phyloP scores from a whole-genome alignment of 1,284 basidiomycete genomes.

The Chondrostereum purpureum region DNA sequence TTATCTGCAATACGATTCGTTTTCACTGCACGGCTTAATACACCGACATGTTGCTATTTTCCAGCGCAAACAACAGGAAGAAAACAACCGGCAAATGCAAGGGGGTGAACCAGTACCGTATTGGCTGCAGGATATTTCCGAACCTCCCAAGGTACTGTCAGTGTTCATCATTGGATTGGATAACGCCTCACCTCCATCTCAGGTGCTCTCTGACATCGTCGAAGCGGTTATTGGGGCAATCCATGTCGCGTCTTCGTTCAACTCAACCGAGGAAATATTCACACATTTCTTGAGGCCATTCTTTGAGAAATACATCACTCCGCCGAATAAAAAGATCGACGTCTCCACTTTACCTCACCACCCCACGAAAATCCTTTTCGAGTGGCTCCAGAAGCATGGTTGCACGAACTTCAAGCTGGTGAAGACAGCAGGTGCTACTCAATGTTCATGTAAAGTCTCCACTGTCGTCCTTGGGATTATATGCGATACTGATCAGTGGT shows the following conservation, averaged over 20 bases:
- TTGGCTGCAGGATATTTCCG: slow-evolving; percentile 60
- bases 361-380: slow-evolving; percentile 67
- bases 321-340: slow-evolving; percentile 52
- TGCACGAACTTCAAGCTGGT: slow-evolving; percentile 57
- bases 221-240: slow-evolving; percentile 73
- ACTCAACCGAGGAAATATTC: slow-evolving; percentile 58
- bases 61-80: slow-evolving; percentile 37
- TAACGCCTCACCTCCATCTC: slow-evolving; percentile 6
- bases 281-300: slow-evolving; percentile 64
- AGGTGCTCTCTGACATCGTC: slow-evolving; percentile 66
- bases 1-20: slow-evolving; percentile 52
- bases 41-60: slow-evolving; percentile 48
- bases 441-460: no score
- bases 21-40: slow-evolving; percentile 43
- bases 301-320: slow-evolving; percentile 61
- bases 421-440: slow-evolving; percentile 21
- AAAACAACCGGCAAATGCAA: slow-evolving; percentile 42
- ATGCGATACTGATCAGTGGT: no score
- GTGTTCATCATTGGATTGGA: slow-evolving; percentile 1
- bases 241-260: slow-evolving; percentile 62
- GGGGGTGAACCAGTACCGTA: slow-evolving; percentile 53
- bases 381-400: slow-evolving; percentile 60
- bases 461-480: no score
- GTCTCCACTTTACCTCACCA: slow-evolving; percentile 34
- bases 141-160: slow-evolving; percentile 64